These are phyloP conservation scores for Pseudoneurospora amorphoporcata DNA, from an alignment of 495 filamentous ascomycete genomes.

Conservation along the genomic window DNA sequence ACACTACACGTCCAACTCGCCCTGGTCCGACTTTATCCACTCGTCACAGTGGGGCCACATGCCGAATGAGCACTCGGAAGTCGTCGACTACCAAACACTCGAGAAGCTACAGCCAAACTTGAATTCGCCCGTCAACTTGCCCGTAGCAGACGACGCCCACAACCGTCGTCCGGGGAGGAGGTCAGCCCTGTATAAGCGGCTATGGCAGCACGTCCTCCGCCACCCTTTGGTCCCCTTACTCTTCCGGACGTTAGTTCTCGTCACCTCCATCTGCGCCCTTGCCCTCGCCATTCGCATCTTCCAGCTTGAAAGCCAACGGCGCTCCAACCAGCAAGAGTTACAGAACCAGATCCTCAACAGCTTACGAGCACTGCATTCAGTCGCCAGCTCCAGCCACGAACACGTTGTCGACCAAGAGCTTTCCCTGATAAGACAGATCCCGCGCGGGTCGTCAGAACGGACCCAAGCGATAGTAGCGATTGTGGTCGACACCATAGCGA, in stretches of 20 bases:
- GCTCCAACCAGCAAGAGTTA: slow-evolving; percentile 15
- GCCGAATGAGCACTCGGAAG: slow-evolving; percentile 32
- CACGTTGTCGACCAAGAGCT: background rate
- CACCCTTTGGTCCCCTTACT: slow-evolving; percentile 79
- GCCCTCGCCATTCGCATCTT: slow-evolving; percentile 68
- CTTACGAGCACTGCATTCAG: background rate
- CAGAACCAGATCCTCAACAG: background rate
- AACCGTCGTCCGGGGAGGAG: slow-evolving; percentile 9
- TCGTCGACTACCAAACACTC: slow-evolving; percentile 32
- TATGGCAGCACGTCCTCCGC: slow-evolving; percentile 46
- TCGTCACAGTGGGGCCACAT: slow-evolving; percentile 41
- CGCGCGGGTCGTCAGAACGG: slow-evolving; percentile 35
- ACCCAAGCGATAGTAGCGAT: slow-evolving; percentile 84
- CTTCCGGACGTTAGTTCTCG: slow-evolving; percentile 72
- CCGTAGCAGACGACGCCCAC: slow-evolving; percentile 7
- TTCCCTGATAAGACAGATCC: background rate
- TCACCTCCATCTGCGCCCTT: slow-evolving; percentile 74
- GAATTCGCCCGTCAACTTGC: slow-evolving; percentile 23
- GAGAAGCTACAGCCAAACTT: slow-evolving; percentile 41
- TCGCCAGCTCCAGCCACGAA: background rate
- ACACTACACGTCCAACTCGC: slow-evolving; percentile 26
- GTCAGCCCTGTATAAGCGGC: slow-evolving; percentile 29
- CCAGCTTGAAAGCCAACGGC: slow-evolving; percentile 34
- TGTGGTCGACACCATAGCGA: slow-evolving; percentile 76
- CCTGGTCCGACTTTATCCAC: slow-evolving; percentile 38